Conservation (phyloP, 2,329 filamentous ascomycete species). For the Rhynchosporium secalis region DNA sequence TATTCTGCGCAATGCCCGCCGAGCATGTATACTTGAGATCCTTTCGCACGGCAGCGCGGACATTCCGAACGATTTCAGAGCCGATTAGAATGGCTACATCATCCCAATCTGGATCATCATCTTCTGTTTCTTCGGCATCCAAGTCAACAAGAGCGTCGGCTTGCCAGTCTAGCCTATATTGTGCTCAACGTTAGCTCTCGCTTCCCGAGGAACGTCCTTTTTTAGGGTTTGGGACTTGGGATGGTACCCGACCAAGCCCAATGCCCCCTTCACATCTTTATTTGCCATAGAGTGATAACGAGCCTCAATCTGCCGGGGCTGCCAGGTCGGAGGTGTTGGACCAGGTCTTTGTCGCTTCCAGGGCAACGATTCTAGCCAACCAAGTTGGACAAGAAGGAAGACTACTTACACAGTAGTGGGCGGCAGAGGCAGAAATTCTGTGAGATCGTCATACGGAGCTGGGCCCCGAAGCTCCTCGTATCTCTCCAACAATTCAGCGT, state of each 20-base stretch:
- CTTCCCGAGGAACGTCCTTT: not conserved
- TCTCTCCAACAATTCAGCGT: slow-evolving; percentile 69
- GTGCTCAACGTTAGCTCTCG: not conserved
- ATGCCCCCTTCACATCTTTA: not conserved
- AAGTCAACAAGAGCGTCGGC: slow-evolving; percentile 81
- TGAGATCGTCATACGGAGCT: slow-evolving; percentile 71
- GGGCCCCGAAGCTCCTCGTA: slow-evolving; percentile 71
- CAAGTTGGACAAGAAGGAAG: not conserved
- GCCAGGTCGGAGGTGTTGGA: not conserved
- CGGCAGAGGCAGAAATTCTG: slow-evolving; percentile 71
- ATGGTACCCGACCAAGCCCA: slow-evolving; percentile 8
- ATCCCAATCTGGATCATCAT: slow-evolving; percentile 91
- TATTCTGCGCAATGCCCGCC: slow-evolving; percentile 84
- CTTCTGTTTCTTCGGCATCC: slow-evolving; percentile 69
- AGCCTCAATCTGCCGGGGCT: not conserved
- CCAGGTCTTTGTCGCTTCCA: not conserved
- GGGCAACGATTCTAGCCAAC: not conserved
- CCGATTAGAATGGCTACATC: slow-evolving; percentile 85
- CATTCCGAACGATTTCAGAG: slow-evolving; percentile 80
- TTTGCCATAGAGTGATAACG: not conserved
- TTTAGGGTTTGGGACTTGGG: not conserved
- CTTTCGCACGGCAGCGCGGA: slow-evolving; percentile 68
- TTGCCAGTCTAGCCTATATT: slow-evolving; percentile 67
- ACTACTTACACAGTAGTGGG: slow-evolving; percentile 56
- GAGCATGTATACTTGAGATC: slow-evolving; percentile 87